Percentiles rank a stretch among this genome's conserved stretches.
Evolutionary conservation across 2,329 filamentous ascomycete genomes (phyloP).

Genomic region (Penicillium decumbens): DNA sequence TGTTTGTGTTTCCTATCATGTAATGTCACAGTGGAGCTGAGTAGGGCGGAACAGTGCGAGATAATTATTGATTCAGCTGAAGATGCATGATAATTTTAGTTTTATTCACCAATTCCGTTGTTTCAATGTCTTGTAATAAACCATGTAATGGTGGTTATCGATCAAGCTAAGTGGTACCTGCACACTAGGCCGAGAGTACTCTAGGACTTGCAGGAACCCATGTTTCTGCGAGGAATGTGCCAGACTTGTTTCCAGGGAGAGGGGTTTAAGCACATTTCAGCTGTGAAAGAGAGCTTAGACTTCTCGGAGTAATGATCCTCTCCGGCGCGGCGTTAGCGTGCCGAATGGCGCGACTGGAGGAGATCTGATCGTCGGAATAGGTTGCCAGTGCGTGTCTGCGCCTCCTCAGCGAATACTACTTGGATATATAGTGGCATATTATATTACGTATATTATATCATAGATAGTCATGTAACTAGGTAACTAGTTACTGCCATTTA

Average conservation of each 20-base stretch:
- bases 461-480: too few species aligned
- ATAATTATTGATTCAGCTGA: neutral
- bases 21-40: constrained; percentile 5
- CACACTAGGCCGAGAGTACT: too few species aligned
- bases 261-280: neutral
- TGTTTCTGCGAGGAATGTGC: constrained; percentile 17
- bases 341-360: constrained; percentile 15
- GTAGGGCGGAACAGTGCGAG: neutral
- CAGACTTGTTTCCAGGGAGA: constrained; percentile 10
- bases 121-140: neutral
- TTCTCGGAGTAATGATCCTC: constrained; percentile 21
- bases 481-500: too few species aligned
- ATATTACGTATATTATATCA: too few species aligned
- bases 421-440: too few species aligned
- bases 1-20: neutral
- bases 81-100: neutral
- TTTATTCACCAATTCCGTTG: neutral
- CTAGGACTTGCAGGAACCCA: too few species aligned
- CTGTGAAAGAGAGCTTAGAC: constrained; percentile 7
- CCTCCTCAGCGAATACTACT: neutral
- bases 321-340: constrained; percentile 14
- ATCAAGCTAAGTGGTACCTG: neutral
- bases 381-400: neutral
- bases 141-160: neutral
- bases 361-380: constrained; percentile 18